Conservation (phyloP, 2,329 filamentous ascomycete species). For the Ophiocordyceps camponoti-rufipedis region DNA sequence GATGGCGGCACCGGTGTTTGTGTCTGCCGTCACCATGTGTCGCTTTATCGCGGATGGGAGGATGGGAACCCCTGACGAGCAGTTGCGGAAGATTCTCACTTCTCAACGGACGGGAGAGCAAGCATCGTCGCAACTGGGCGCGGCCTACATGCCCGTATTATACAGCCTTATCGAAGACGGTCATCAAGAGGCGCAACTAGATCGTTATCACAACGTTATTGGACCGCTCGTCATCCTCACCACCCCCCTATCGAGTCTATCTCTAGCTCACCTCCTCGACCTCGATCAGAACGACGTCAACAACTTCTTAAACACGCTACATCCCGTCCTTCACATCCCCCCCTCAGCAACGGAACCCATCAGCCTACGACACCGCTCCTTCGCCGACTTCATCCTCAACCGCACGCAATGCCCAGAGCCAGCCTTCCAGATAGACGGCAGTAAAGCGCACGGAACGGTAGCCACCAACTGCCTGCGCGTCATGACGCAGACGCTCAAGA, state of each 20-base stretch:
- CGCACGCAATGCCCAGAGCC: neutral
- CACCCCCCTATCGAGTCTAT: neutral
- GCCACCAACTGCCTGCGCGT: neutral
- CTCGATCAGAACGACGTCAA: neutral
- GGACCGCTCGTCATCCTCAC: neutral
- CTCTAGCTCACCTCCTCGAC: neutral
- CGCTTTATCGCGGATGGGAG: conserved; percentile 9
- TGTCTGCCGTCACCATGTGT: conserved; percentile 14
- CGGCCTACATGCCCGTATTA: neutral
- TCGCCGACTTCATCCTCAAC: neutral
- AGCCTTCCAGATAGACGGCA: neutral
- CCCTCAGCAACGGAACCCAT: neutral
- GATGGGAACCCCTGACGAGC: neutral
- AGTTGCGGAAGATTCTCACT: neutral
- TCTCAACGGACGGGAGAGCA: neutral
- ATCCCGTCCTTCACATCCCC: neutral
- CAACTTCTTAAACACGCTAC: neutral
- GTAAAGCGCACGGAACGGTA: neutral
- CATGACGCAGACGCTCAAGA: neutral
- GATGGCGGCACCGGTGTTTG: conserved; percentile 16
- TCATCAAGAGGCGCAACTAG: neutral
- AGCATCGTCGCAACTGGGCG: neutral
- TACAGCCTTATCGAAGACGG: neutral
- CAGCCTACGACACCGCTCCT: neutral
- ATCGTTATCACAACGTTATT: neutral